Conservation (phyloP, 331 rosid species). For the Malus hybrid region DNA sequence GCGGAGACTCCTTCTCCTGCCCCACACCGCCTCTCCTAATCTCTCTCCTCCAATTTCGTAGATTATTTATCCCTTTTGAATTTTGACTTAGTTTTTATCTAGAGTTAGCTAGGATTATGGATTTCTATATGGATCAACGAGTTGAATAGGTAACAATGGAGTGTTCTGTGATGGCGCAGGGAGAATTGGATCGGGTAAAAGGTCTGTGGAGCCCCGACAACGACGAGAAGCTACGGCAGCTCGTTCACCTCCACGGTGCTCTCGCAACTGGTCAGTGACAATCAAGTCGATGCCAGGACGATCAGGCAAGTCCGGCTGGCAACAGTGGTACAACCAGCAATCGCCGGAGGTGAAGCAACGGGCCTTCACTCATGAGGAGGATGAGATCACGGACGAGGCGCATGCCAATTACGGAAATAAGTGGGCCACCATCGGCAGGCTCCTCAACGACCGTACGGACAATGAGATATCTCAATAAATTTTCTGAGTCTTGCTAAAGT, state of each 20-base stretch:
- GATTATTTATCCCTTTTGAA: neutral
- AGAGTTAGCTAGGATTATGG: neutral
- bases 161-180: conserved; percentile 22
- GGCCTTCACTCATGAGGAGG: conserved; percentile 73
- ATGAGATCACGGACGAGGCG: conserved; percentile 64
- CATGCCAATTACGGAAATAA: conserved; percentile 88
- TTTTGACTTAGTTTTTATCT: neutral
- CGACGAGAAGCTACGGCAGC: conserved; percentile 50
- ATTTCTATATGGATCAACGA: neutral
- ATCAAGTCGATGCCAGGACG: conserved; percentile 80
- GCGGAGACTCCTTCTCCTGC: neutral
- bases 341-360: conserved; percentile 91
- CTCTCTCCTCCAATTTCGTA: neutral
- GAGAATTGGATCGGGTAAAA: conserved; percentile 80
- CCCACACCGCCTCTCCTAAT: too few species aligned
- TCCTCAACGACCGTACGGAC: conserved; percentile 76
- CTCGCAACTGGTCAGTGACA: conserved; percentile 79
- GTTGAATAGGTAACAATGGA: conserved; percentile 14
- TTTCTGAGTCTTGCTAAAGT: too few species aligned
- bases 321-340: conserved; percentile 89
- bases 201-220: conserved; percentile 98
- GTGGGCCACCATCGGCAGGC: conserved; percentile 91
- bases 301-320: conserved; percentile 85
- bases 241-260: conserved; percentile 63
- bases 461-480: conserved; percentile 44